Base-by-base conservation (phyloP, 2,329 filamentous ascomycete species). In the Cercospora sp. region DNA sequence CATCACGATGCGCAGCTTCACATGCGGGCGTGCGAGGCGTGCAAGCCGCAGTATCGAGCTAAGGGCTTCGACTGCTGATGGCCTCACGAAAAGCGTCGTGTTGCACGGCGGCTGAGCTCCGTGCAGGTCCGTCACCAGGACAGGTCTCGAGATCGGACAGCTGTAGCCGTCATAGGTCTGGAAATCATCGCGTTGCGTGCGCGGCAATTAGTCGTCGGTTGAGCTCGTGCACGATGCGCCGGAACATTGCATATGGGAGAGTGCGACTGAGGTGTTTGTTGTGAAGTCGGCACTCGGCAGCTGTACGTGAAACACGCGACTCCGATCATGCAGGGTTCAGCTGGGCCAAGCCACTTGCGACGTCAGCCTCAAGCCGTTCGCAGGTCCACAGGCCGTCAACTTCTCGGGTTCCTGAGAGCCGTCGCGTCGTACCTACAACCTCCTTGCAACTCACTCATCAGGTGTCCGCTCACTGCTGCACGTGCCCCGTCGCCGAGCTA, bases 341-440 rank as follows among this genome's bases (percentile, higher is more conserved):
- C 31, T 12, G 20, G 36, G 55, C 55, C 30, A 59, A 59, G 55
- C 55, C 55, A 18, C 55, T 59, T 13, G 55, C 28, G 28, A 59
- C 55, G 55, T 59, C 55, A 59, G 55, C 55, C 31, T 31, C 31
- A 36, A 33, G 55, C 55, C 55, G 55, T 55, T 55, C 48, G 20
- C 48, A 20, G 45, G 45, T 42, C 36, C 36, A 16, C 36, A 42
- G 36, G 16, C 36, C 48, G 30, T 55, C 48, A n/a, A 16, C 12
- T 55, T 55, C 28, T 36, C 30, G 28, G 30, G 28, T 57, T 57
- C 30, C 55, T 58, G 55, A 58, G 55, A 30, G 55, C 30, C 28
- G 28, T 18, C 12, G 5, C 55, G 36, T 59, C 31, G 55, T 59
- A 36, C 30, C 55, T 33, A 59, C 55, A 13, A 8, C 3, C 55